These are phyloP conservation scores for Logfia minima DNA, from an alignment of 129 eudicot species.

Conservation along the genomic window DNA sequence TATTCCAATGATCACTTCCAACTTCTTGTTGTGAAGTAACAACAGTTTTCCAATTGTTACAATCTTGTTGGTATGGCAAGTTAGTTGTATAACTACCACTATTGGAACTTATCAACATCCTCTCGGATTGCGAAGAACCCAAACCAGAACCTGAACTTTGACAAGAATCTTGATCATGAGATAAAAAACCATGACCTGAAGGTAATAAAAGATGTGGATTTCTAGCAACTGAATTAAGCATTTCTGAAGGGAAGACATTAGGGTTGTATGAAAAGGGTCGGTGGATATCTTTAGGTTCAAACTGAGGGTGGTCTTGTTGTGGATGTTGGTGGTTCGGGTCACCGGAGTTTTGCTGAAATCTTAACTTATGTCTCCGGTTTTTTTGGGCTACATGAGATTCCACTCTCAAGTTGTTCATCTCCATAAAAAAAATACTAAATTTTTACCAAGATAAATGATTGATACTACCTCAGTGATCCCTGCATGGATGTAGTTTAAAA, in stretches of 20 bases:
- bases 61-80: slow-evolving; percentile 42
- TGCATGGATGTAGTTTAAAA: slow-evolving; percentile 27
- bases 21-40: slow-evolving; percentile 37
- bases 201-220: slow-evolving; percentile 38
- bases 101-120: slow-evolving; percentile 4
- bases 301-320: slow-evolving; percentile 25
- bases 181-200: slow-evolving; percentile 24
- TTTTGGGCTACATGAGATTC: slow-evolving; percentile 79
- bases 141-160: slow-evolving; percentile 8
- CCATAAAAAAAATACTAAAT: slow-evolving; percentile 41
- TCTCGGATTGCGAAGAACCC: slow-evolving; percentile 18
- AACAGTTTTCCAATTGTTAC: slow-evolving; percentile 46
- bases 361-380: slow-evolving; percentile 76
- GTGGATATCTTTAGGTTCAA: not conserved
- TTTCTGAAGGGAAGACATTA: slow-evolving; percentile 37
- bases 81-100: slow-evolving; percentile 10
- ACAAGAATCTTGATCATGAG: slow-evolving; percentile 34
- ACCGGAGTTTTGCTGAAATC: slow-evolving; percentile 50
- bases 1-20: slow-evolving; percentile 28
- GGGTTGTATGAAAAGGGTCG: slow-evolving; percentile 38
- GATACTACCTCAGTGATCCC: slow-evolving; percentile 24
- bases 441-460: not conserved
- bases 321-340: slow-evolving; percentile 27
- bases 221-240: slow-evolving; percentile 39
- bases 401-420: slow-evolving; percentile 50